Percentiles rank a stretch among this genome's conserved stretches.
These are phyloP conservation scores for Tylopilus subfusipes DNA, from an alignment of 768 basidiomycete species.

Conservation along the genomic window DNA sequence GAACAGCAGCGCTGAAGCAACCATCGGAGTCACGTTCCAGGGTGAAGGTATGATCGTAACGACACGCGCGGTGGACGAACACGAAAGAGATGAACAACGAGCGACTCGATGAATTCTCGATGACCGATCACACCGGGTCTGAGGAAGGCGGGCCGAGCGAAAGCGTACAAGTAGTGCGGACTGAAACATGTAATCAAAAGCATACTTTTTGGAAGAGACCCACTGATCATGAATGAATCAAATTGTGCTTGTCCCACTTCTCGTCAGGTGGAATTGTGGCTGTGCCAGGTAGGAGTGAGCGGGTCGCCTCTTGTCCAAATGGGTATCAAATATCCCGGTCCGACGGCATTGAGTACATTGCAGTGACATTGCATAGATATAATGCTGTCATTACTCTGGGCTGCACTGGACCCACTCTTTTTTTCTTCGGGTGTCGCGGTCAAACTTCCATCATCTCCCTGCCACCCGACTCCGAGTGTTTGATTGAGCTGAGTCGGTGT, in stretches of 20 bases:
- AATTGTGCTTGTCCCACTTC: background rate
- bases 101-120: background rate
- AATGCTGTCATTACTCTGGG: background rate
- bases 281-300: background rate
- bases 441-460: background rate
- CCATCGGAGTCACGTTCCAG: background rate
- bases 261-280: background rate
- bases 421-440: background rate
- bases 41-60: background rate
- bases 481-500: conserved; percentile 12
- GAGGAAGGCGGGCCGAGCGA: background rate
- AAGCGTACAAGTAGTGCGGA: background rate
- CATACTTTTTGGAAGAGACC: background rate
- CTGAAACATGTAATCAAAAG: background rate
- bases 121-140: background rate
- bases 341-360: background rate
- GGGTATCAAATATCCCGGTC: background rate
- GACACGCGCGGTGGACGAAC: background rate
- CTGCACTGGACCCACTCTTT: background rate
- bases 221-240: background rate
- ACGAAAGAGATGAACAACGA: background rate
- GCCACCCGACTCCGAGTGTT: conserved; percentile 11
- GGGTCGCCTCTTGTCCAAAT: background rate
- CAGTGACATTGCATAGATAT: background rate
- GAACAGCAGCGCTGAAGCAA: background rate